phyloP scores from a whole-genome alignment of 371 early-diverging fungal species.

The Zychaea mexicana region DNA sequence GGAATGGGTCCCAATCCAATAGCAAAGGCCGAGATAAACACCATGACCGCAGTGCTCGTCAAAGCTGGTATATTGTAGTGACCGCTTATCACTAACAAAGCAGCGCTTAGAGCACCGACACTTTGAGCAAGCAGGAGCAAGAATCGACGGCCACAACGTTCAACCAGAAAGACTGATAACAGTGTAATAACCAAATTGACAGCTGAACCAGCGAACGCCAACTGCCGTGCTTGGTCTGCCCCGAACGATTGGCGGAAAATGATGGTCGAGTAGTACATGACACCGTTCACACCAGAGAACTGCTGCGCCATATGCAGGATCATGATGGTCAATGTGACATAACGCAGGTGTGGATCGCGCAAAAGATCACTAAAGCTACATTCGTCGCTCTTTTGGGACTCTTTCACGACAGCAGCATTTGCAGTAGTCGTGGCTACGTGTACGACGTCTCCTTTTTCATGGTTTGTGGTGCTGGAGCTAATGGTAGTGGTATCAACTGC shows the following conservation, averaged over 20 bases:
- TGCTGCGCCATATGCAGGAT: constrained; percentile 70
- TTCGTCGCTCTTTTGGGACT: not conserved
- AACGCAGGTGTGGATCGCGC: constrained; percentile 46
- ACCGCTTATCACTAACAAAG: constrained; percentile 58
- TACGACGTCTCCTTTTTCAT: too few species aligned
- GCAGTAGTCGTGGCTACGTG: not conserved
- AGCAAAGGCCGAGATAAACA: constrained; percentile 84
- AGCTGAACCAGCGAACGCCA: constrained; percentile 61
- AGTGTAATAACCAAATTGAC: constrained; percentile 66
- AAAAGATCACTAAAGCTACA: constrained; percentile 34
- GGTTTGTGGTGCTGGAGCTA: not conserved
- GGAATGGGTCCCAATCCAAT: constrained; percentile 87
- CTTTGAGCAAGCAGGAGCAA: constrained; percentile 66
- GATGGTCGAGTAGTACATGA: constrained; percentile 81
- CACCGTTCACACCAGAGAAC: constrained; percentile 86
- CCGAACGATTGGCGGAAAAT: constrained; percentile 50
- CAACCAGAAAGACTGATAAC: constrained; percentile 62
- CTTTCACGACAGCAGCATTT: not conserved
- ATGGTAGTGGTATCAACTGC: not conserved
- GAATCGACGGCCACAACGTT: constrained; percentile 73
- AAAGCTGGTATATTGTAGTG: constrained; percentile 48
- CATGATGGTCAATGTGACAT: constrained; percentile 56
- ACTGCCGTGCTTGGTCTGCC: constrained; percentile 52
- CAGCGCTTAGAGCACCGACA: constrained; percentile 58
- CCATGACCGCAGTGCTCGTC: constrained; percentile 66